Evolutionary conservation across 768 basidiomycete species (phyloP).

Genomic region (Obba rivulosa): DNA sequence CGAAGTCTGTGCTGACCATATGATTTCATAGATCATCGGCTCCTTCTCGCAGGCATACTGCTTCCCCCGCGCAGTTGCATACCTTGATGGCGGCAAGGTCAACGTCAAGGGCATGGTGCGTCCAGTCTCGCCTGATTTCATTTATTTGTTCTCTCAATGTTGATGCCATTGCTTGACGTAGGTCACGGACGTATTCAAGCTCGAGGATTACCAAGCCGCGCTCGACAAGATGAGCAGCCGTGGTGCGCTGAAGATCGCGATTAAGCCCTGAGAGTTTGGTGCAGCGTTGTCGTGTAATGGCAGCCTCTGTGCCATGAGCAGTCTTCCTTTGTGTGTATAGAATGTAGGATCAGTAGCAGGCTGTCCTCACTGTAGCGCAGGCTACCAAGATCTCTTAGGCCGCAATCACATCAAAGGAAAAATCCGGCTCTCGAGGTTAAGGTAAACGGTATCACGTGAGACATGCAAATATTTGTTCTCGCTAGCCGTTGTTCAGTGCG

Average conservation of each 20-base stretch:
- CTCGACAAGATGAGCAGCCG: slow-evolving; percentile 65
- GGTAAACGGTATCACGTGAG: too few relatives aligned
- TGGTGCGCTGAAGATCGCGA: slow-evolving; percentile 45
- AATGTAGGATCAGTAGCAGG: too few relatives aligned
- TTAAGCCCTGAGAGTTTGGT: slow-evolving; percentile 32
- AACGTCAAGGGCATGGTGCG: slow-evolving; percentile 75
- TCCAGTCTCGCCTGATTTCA: not conserved
- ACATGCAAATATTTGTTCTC: too few relatives aligned
- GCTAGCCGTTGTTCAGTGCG: too few relatives aligned
- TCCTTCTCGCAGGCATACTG: slow-evolving; percentile 89
- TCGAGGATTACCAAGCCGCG: slow-evolving; percentile 60
- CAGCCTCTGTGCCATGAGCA: too few relatives aligned
- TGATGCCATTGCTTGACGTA: slow-evolving; percentile 11
- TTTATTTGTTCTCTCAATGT: not conserved
- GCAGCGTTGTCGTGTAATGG: too few relatives aligned
- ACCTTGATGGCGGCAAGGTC: slow-evolving; percentile 83
- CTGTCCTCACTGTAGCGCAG: too few relatives aligned
- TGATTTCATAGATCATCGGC: slow-evolving; percentile 70
- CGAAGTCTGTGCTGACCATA: not conserved
- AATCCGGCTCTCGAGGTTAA: too few relatives aligned
- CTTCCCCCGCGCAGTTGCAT: slow-evolving; percentile 88
- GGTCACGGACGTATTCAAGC: slow-evolving; percentile 53
- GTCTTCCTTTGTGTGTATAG: too few relatives aligned
- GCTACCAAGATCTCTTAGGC: too few relatives aligned
- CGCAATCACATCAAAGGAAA: too few relatives aligned